Percentiles rank a stretch among this genome's conserved stretches.
These are phyloP conservation scores for Croton setiger DNA, from an alignment of 441 rosid species.

Conservation along the genomic window DNA sequence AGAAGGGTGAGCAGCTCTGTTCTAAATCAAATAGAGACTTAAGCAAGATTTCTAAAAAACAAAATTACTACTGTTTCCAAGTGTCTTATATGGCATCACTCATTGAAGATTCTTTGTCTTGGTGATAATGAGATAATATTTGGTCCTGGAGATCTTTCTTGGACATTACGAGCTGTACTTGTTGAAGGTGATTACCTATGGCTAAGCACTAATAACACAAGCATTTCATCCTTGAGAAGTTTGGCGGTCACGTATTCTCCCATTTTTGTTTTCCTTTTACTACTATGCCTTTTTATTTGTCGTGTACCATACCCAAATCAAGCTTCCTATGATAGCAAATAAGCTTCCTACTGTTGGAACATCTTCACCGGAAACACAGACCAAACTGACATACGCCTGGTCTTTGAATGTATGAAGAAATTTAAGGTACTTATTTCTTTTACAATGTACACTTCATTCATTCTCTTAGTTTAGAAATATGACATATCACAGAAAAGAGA, in stretches of 20 bases:
- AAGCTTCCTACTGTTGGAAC: slow-evolving; percentile 29
- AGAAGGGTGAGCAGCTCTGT: slow-evolving; percentile 47
- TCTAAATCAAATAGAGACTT: slow-evolving; percentile 29
- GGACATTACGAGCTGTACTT: slow-evolving; percentile 67
- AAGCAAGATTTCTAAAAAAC: slow-evolving; percentile 23
- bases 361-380: slow-evolving; percentile 32
- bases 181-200: slow-evolving; percentile 40
- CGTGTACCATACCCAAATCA: slow-evolving; percentile 35
- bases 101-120: slow-evolving; percentile 38
- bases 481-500: background rate
- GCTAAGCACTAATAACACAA: slow-evolving; percentile 17
- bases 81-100: slow-evolving; percentile 50
- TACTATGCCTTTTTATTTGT: slow-evolving; percentile 35
- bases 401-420: background rate
- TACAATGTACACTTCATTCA: slow-evolving; percentile 20
- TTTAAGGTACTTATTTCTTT: slow-evolving; percentile 2
- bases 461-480: slow-evolving; percentile 25
- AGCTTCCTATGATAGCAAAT: slow-evolving; percentile 46
- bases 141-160: slow-evolving; percentile 59
- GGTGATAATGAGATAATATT: slow-evolving; percentile 35
- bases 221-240: slow-evolving; percentile 15
- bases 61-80: slow-evolving; percentile 40
- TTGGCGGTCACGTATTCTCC: slow-evolving; percentile 28
- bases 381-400: slow-evolving; percentile 28
- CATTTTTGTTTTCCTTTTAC: slow-evolving; percentile 34